These are phyloP conservation scores for Polychaeton citri DNA, from an alignment of 2,329 filamentous ascomycete species.

Conservation along the genomic window DNA sequence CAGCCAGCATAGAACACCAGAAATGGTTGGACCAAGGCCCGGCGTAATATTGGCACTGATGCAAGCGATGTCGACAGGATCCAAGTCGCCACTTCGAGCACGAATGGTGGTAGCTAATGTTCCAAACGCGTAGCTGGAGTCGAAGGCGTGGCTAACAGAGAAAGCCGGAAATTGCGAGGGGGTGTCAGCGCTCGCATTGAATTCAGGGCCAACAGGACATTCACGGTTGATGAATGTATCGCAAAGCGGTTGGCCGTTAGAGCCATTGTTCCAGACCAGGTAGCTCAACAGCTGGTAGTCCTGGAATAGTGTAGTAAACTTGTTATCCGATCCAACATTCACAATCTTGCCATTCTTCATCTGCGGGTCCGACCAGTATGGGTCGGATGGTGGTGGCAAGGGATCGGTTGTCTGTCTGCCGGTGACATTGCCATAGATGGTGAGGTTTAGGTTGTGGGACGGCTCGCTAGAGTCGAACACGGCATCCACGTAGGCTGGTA, in stretches of 20 bases:
- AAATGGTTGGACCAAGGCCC: constrained; percentile 55
- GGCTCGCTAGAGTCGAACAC: constrained; percentile 47
- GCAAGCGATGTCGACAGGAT: constrained; percentile 57
- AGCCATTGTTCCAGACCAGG: constrained; percentile 42
- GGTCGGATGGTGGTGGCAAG: constrained; percentile 47
- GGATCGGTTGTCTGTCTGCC: constrained; percentile 47
- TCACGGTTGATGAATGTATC: constrained; percentile 38
- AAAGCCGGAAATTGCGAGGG: constrained; percentile 53
- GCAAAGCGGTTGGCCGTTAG: constrained; percentile 51
- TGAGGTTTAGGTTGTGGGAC: constrained; percentile 57
- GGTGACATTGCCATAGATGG: constrained; percentile 81
- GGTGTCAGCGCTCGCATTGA: constrained; percentile 43
- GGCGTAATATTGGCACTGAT: constrained; percentile 75
- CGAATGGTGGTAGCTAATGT: constrained; percentile 63
- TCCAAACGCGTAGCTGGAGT: constrained; percentile 73
- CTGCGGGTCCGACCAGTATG: constrained; percentile 48
- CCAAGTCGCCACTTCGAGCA: constrained; percentile 60
- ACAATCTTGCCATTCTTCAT: constrained; percentile 64
- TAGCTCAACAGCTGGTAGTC: constrained; percentile 67
- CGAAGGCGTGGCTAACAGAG: constrained; percentile 58
- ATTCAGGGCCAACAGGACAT: constrained; percentile 67
- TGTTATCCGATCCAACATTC: constrained; percentile 43
- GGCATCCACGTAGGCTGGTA: constrained; percentile 61
- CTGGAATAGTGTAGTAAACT: constrained; percentile 59
- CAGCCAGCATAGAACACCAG: constrained; percentile 58